Evolutionary conservation across 1,284 basidiomycete genomes (phyloP).

Genomic region (Ganoderma lucidum): DNA sequence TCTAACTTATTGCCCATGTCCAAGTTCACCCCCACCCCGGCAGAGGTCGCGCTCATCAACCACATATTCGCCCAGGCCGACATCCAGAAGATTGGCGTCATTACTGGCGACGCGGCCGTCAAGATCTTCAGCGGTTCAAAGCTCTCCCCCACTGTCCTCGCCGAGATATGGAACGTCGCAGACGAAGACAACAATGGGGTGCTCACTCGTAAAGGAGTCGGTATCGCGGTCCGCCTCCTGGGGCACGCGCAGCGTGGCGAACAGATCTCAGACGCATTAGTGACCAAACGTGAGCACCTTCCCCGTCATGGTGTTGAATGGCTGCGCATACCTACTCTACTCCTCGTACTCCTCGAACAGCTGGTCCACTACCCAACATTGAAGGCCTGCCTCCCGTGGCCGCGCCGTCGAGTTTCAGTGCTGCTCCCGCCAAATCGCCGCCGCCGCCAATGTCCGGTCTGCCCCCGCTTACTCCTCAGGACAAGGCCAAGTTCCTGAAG

Average conservation of each 20-base stretch:
- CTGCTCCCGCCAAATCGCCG: conserved; percentile 68
- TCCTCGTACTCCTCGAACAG: conserved; percentile 48
- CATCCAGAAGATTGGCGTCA: conserved; percentile 79
- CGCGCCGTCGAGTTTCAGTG: conserved; percentile 58
- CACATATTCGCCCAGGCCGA: conserved; percentile 76
- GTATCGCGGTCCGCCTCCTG: conserved; percentile 88
- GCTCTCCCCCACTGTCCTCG: conserved; percentile 80
- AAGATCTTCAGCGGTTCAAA: conserved; percentile 83
- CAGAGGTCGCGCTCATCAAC: conserved; percentile 72
- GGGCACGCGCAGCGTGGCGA: conserved; percentile 94
- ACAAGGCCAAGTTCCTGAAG: conserved; percentile 84
- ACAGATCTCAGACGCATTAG: conserved; percentile 64
- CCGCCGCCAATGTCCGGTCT: conserved; percentile 51
- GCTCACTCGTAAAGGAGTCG: conserved; percentile 86
- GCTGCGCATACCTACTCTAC: conserved; percentile 24
- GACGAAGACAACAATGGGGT: conserved; percentile 95
- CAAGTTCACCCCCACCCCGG: conserved; percentile 69
- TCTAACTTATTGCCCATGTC: conserved; percentile 54
- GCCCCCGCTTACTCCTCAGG: conserved; percentile 78
- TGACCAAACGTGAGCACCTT: conserved; percentile 68
- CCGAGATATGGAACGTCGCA: conserved; percentile 93
- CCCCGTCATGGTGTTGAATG: conserved; percentile 26
- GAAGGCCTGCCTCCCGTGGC: conserved; percentile 68
- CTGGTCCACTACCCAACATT: conserved; percentile 85
- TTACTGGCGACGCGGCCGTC: conserved; percentile 88